Percentiles rank a stretch among this genome's conserved stretches.
Conservation (phyloP, 2,329 filamentous ascomycete species). For the Alternaria burnsii region DNA sequence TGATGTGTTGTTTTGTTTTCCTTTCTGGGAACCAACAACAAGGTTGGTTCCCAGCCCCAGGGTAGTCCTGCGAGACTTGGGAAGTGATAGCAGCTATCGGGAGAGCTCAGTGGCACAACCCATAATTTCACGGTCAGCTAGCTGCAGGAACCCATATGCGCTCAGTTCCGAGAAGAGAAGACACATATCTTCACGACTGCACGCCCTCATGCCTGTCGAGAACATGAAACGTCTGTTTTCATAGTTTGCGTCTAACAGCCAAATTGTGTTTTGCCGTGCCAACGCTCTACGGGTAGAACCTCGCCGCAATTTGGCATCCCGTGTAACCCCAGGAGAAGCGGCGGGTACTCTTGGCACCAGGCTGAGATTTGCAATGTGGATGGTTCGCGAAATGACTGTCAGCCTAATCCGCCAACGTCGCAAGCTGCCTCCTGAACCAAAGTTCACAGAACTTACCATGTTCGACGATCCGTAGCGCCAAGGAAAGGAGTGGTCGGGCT, state of each 20-base stretch:
- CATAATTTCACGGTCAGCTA: not conserved
- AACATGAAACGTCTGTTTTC: not conserved
- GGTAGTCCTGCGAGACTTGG: not conserved
- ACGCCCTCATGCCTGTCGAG: not conserved
- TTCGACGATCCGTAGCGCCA: conserved; percentile 12
- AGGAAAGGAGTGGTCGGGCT: conserved; percentile 5
- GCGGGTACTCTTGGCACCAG: conserved; percentile 25
- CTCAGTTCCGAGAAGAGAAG: not conserved
- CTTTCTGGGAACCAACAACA: not conserved
- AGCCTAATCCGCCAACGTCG: conserved; percentile 17
- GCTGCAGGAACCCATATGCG: not conserved
- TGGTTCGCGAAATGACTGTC: conserved; percentile 20
- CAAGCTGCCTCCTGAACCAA: conserved; percentile 16
- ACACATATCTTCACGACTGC: not conserved
- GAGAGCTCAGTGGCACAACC: not conserved
- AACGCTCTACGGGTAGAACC: not conserved
- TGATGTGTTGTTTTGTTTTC: conserved; percentile 3
- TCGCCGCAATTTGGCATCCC: conserved; percentile 4
- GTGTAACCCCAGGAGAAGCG: conserved; percentile 12
- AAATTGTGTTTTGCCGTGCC: conserved; percentile 6
- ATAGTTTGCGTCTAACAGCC: not conserved
- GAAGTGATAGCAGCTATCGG: not conserved
- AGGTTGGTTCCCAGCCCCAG: not conserved
- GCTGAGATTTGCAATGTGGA: conserved; percentile 16
- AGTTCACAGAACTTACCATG: conserved; percentile 1